Base-by-base conservation (phyloP, 164 flowering plant genomes). In the Echeveria elegans region DNA sequence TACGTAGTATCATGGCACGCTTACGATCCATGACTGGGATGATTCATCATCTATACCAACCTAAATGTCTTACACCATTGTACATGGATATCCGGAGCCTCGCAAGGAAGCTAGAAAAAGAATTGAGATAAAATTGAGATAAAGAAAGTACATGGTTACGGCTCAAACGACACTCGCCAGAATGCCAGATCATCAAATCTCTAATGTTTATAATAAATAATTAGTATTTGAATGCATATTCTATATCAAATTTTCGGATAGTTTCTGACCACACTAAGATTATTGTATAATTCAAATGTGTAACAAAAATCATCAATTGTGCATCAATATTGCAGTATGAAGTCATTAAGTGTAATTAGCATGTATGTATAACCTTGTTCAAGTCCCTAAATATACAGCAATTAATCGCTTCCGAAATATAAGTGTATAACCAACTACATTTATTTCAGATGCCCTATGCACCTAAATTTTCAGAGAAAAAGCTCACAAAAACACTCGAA, bases 1-100 rank as follows among this genome's bases (percentile, higher is more conserved):
- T 29, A 14, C 8, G 31, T 18, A 2, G 16, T 28, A 26, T 56
- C 61, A 56, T 28, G 61, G 18, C 61, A 56, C 19, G 32, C 61
- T 56, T 53, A 23, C 15, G 3, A 43, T 38, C 47, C 15, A 14
- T 16, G 47, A 43, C 47, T 12, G 47, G 11, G 47, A 4, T 26
- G 32, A 52, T 52, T 56, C 61, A 56, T 56, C 61, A 56, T 56
- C 61, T 11, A 28, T 29, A 56, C 26, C 61, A 56, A 56, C 32
- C 11, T 24, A 21, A 26, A 24, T 53, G 15, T 53, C 2, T 53
- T 53, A 26, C 60, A 24, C 60, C 60, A 26, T 26, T 26, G 60
- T 26, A 53, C 47, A 43, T 5, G 18, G 15, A 43, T 11, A 16
- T 11, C 15, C 47, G 16, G 15, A 43, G 47, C 47, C 15, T 5